Base-by-base conservation (phyloP, 164 flowering plant genomes). In the Piper longum region DNA sequence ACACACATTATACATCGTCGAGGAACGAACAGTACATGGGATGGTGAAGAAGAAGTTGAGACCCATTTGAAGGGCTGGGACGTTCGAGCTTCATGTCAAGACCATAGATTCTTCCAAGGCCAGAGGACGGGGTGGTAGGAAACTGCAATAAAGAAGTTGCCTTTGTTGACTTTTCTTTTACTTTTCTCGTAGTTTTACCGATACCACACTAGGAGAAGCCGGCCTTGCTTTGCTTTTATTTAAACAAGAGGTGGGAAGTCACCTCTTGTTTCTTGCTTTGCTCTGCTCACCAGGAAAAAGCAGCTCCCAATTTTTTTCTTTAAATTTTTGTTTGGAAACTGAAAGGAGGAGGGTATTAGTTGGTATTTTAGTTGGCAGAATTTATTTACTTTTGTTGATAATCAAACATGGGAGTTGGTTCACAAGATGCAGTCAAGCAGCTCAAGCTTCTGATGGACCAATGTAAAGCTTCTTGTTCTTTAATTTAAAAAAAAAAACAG, bases 401-500 rank as follows among this genome's bases (percentile, higher is more conserved):
- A 26, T 26, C 8, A 54, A 63, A 67, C 71, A 85, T 85, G 90
- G 85, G 75, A 60, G 65, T 66, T 64, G 78, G 57, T 62, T 70
- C 80, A 6, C 70, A 73, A 41, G 90, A 85, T 70, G 84, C 83
- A 43, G 63, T 87, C 72, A 61, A 66, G 67, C 81, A 83, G 67
- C 73, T 87, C 43, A 72, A 76, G 54, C 75, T 73, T 26, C 63
- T 81, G 12, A 76, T 87, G 66, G 85, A 85, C 69, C 74, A 73
- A 79, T 74, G 95, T 82, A n/a, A 67, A 69, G 48, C 36, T n/a
- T 43, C 17, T 63, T 59, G 56, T 56, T 13, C 2, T 41, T 48
- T 48, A n/a, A n/a, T n/a, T n/a, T n/a, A n/a, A n/a, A n/a, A n/a
- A n/a, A n/a, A n/a, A n/a, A n/a, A n/a, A n/a, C n/a, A n/a, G n/a